Evolutionary conservation across 148 eudicot genomes (phyloP).

Genomic region (Rhododendron simsii): DNA sequence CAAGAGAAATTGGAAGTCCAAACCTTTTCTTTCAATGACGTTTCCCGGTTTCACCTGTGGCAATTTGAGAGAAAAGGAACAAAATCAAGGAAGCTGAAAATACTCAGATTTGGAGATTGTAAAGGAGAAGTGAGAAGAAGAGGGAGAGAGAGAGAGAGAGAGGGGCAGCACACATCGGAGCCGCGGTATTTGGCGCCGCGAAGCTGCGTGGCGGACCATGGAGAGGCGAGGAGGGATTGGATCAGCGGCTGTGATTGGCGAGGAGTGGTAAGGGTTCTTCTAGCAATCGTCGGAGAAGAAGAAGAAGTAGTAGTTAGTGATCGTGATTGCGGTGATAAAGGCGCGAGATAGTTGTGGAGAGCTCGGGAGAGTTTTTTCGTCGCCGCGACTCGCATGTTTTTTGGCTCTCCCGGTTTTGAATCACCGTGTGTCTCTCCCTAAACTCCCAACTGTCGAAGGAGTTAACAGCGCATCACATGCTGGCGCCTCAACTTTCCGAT

Average conservation of each 20-base stretch:
- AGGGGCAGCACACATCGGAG: conserved; percentile 40
- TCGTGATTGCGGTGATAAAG: neutral
- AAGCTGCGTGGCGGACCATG: conserved; percentile 61
- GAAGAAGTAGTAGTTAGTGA: neutral
- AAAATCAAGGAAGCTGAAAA: neutral
- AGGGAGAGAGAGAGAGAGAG: neutral
- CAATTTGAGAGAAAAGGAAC: neutral
- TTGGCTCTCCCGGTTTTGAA: no score
- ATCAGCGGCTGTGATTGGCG: neutral
- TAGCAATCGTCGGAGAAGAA: neutral
- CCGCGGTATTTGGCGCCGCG: conserved; percentile 69
- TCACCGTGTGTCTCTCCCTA: no score
- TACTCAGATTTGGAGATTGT: no score
- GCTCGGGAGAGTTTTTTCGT: conserved; percentile 3
- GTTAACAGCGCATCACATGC: no score
- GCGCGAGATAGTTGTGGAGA: neutral
- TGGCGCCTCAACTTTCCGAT: no score
- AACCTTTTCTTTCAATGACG: conserved; percentile 75
- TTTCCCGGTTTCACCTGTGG: conserved; percentile 74
- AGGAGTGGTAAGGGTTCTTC: conserved; percentile 13
- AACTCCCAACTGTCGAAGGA: no score
- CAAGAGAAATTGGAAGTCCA: conserved; percentile 4
- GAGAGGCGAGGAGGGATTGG: conserved; percentile 20
- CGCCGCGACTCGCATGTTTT: neutral
- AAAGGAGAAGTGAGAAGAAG: neutral